Base-by-base conservation (phyloP, 345 rosid species). In the Noccaea bulbosa region DNA sequence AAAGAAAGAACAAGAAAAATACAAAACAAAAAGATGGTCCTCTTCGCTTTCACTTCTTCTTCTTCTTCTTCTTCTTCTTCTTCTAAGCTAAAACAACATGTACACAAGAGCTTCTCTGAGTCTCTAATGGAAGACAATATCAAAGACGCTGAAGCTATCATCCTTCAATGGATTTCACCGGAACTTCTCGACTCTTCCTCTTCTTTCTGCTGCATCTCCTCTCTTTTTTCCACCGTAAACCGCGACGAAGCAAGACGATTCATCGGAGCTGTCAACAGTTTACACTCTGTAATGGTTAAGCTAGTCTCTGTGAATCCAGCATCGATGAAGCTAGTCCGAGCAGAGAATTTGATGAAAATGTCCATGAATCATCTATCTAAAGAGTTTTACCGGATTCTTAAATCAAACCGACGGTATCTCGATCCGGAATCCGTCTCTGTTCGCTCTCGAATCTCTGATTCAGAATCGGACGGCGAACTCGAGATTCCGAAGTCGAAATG, bases 301-400 rank as follows among this genome's bases (percentile, higher is more conserved):
- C 76, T 76, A 33, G 45, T 81, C 59, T 34, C 80, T 5, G 48
- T 73, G 1, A 53, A 82, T 39, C 64, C 86, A 22, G 2, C 58
- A 8, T 88, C 89, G 0, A 48, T 56, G 6, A 79, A 77, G 53
- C 87, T 88, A 12, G 80, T 78, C 6, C 68, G 43, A 27, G 88
- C 97, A 1, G 89, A 88, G 69, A 68, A 15, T n/a, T 77, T 91
- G 14, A 84, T 85, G 89, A 75, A 72, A 22, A 54, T 16, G 22
- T 93, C 95, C 30, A 83, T 91, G 86, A 81, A 77, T 30, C 73
- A 85, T 15, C 78, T 91, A 0, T 75, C 86, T 35, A 83, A 55
- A 50, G 97, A 91, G 80, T 85, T 91, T 34, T 82, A 84, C 59
- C 77, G 69, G 35, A 82, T 91, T 51, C 67, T 88, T 24, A 85